Percentiles rank a stretch among this genome's conserved stretches.
Conservation (phyloP, 225 moss, liverwort and hornwort genomes). For the Sphagnum tenellum region DNA sequence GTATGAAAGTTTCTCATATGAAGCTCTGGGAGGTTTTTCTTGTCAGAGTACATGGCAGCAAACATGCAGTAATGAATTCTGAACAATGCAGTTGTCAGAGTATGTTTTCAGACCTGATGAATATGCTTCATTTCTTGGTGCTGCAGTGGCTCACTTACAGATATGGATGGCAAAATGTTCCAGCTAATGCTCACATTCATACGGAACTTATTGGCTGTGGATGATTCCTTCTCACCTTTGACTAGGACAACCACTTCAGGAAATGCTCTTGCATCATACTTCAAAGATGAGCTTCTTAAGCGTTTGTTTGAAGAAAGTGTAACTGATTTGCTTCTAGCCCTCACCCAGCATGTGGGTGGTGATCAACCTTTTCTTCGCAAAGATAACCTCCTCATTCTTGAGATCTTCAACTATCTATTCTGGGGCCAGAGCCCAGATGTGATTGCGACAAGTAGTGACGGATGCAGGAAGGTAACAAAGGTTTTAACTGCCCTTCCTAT, state of each 20-base stretch:
- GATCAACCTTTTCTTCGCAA: conserved; percentile 61
- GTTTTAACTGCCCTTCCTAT: too few relatives aligned
- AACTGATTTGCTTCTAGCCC: conserved; percentile 79
- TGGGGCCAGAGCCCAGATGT: conserved; percentile 53
- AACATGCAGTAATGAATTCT: too few relatives aligned
- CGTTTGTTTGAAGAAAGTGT: conserved; percentile 71
- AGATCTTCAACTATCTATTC: conserved; percentile 61
- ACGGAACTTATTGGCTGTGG: conserved; percentile 71
- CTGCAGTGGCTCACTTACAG: conserved; percentile 56
- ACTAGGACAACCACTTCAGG: conserved; percentile 29
- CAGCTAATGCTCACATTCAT: conserved; percentile 85
- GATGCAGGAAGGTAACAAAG: conserved; percentile 30
- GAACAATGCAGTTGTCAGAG: too few relatives aligned
- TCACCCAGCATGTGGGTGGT: conserved; percentile 69
- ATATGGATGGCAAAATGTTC: conserved; percentile 86
- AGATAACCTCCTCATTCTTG: conserved; percentile 73
- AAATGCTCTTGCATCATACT: conserved; percentile 31
- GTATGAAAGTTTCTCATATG: too few relatives aligned
- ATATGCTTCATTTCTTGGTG: background rate
- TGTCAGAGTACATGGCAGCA: too few relatives aligned
- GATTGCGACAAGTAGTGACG: conserved; percentile 43
- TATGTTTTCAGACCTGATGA: too few relatives aligned
- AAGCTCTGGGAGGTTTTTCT: too few relatives aligned
- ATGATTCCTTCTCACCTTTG: conserved; percentile 44
- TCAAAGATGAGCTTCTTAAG: conserved; percentile 75